Base-by-base conservation (phyloP, 2,329 filamentous ascomycete species). In the Fusarium sp. region DNA sequence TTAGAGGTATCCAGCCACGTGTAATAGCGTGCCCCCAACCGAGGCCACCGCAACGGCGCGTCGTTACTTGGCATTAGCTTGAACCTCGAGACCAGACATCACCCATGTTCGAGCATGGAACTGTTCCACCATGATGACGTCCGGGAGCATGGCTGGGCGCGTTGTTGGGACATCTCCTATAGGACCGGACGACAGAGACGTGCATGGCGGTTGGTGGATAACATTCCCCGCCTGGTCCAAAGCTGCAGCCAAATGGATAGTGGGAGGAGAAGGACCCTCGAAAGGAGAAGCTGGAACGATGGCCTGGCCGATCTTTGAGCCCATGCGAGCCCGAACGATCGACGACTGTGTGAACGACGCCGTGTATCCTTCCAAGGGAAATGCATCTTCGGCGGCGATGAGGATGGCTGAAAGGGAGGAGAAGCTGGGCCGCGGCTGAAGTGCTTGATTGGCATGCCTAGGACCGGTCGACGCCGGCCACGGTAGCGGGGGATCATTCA, bases 371-470 rank as follows among this genome's bases (percentile, higher is more conserved):
- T 75, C 41, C 61, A 18, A 43, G 50, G 52, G 65, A 27, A 61
- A 52, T 56, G 34, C 56, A 58, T 45, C 58, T 67, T 34, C 35
- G 7, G 7, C 35, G 34, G 50, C 60, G 23, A 35, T 20, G 20
- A 34, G 48, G 59, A 56, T 18, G 32, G 25, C 37, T 75, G 43
- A 48, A 67, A 34, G 41, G 27, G 39, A 63, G 13, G 57, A 52
- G 18, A 60, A 48, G 45, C 67, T 34, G 57, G 30, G 32, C 32
- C 58, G 14, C 60, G 64, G 58, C 58, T 45, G 60, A 37, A 11
- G 56, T 64, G 65, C 71, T 66, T 70, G 67, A 73, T 66, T 72
- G 59, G 74, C 56, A 66, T 61, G 52, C 35, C 27, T 45, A 70
- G 34, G 20, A 54, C 68, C 58, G 67, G 68, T 52, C 41, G 60